phyloP scores from a whole-genome alignment of 208 protist species.

The Wallacemonas collosoma region DNA sequence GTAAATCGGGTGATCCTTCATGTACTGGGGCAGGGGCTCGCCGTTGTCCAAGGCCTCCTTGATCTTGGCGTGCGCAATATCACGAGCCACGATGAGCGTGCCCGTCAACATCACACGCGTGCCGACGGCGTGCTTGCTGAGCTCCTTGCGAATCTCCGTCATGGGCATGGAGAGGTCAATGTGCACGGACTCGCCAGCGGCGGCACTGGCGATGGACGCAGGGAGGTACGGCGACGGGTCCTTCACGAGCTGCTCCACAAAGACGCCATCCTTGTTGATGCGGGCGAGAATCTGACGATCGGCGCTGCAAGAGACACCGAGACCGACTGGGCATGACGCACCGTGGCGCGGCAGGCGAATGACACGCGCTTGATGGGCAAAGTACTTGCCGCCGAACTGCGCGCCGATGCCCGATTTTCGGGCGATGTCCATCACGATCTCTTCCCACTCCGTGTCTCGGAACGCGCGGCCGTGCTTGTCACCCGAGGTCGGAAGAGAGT shows the following conservation, averaged over 20 bases:
- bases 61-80: conserved; percentile 97
- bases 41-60: conserved; percentile 87
- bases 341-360: conserved; percentile 93
- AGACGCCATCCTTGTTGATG: conserved; percentile 94
- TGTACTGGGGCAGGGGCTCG: conserved; percentile 89
- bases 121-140: conserved; percentile 86
- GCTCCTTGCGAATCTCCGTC: conserved; percentile 73
- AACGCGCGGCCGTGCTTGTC: conserved; percentile 93
- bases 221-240: conserved; percentile 94
- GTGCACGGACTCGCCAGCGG: conserved; percentile 60
- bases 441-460: conserved; percentile 95
- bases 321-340: conserved; percentile 92
- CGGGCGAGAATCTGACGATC: conserved; percentile 96
- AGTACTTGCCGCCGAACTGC: conserved; percentile 98
- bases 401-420: conserved; percentile 92
- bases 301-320: conserved; percentile 97
- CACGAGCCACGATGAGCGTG: conserved; percentile 96
- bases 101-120: conserved; percentile 94
- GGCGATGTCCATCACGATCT: conserved; percentile 90
- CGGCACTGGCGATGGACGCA: conserved; percentile 45
- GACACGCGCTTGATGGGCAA: conserved; percentile 95
- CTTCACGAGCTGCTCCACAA: conserved; percentile 93
- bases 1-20: conserved; percentile 96
- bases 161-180: conserved; percentile 93
- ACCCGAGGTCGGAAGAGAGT: conserved; percentile 94